Percentiles rank a stretch among this genome's conserved stretches.
Conservation (phyloP, 495 filamentous ascomycete species). For the Penicillium cinerascens region DNA sequence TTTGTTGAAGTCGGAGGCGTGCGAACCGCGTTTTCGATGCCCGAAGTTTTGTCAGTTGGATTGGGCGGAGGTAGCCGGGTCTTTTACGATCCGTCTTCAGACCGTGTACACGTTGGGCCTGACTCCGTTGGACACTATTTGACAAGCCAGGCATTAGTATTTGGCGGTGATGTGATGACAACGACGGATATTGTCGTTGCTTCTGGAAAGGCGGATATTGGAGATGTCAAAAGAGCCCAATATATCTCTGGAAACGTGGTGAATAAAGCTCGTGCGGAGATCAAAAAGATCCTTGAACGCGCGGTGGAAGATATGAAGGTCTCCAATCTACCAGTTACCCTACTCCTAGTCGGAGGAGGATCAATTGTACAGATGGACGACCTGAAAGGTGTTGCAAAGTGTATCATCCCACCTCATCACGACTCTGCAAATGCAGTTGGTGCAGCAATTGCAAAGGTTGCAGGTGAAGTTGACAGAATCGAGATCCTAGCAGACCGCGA, state of each 20-base stretch:
- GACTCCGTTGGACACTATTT: constrained; percentile 11
- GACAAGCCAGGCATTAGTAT: constrained; percentile 43
- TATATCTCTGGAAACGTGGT: background rate
- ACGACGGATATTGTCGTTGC: constrained; percentile 48
- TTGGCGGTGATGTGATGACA: constrained; percentile 51
- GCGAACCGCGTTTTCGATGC: constrained; percentile 51
- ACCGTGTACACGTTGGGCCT: background rate
- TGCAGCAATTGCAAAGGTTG: constrained; percentile 50
- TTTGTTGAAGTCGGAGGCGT: constrained; percentile 45
- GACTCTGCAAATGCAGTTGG: constrained; percentile 55
- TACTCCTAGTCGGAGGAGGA: constrained; percentile 24
- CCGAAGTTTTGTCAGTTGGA: constrained; percentile 51
- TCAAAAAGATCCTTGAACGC: background rate
- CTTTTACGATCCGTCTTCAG: constrained; percentile 22
- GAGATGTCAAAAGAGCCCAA: constrained; percentile 7
- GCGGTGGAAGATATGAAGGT: constrained; percentile 7
- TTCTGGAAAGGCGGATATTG: constrained; percentile 33
- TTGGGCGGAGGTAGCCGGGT: constrained; percentile 53
- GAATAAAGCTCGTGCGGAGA: background rate
- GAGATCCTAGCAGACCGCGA: constrained; percentile 34
- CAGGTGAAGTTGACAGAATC: constrained; percentile 46
- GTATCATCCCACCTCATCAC: constrained; percentile 27
- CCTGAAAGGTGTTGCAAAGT: constrained; percentile 16
- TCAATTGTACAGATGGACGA: constrained; percentile 21
- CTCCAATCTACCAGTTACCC: constrained; percentile 14